Evolutionary conservation across 2,329 filamentous ascomycete species (phyloP).

Genomic region (Alternaria solani): DNA sequence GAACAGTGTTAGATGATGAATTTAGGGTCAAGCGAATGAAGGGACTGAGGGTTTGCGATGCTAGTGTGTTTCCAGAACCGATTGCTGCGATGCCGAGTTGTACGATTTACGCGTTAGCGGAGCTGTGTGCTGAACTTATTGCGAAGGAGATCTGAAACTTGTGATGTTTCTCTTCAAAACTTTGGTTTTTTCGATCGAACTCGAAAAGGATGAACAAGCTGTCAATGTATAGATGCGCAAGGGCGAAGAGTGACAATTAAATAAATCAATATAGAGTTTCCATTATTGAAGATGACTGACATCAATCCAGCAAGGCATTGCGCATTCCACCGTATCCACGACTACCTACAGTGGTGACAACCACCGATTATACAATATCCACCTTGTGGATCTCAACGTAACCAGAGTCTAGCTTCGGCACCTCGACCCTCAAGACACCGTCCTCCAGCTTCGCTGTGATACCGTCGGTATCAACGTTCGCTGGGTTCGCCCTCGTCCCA

Average conservation of each 20-base stretch:
- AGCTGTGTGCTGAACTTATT: slow-evolving; percentile 32
- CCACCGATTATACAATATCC: slow-evolving; percentile 54
- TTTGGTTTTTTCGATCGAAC: neutral
- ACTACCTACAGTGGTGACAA: neutral
- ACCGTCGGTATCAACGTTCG: slow-evolving; percentile 69
- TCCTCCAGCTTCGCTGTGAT: slow-evolving; percentile 82
- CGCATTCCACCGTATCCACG: neutral
- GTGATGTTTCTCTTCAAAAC: neutral
- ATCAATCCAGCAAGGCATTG: neutral
- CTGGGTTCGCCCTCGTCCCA: slow-evolving; percentile 61
- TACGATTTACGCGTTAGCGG: slow-evolving; percentile 32
- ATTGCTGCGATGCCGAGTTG: slow-evolving; percentile 31
- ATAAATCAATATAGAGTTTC: neutral
- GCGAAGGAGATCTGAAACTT: slow-evolving; percentile 6
- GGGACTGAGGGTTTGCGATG: slow-evolving; percentile 26
- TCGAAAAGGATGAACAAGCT: neutral
- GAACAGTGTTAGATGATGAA: slow-evolving; percentile 27
- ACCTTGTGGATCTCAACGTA: slow-evolving; percentile 65
- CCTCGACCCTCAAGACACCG: slow-evolving; percentile 76
- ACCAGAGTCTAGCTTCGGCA: slow-evolving; percentile 73
- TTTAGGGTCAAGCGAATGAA: slow-evolving; percentile 21
- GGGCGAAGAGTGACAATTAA: neutral
- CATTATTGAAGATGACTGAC: neutral
- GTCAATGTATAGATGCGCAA: too few species aligned
- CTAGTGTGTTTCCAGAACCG: slow-evolving; percentile 30